Evolutionary conservation across 768 basidiomycete genomes (phyloP), one percentile per base, ranked within the genome.

Genomic region (Tephrocybe sp.): DNA sequence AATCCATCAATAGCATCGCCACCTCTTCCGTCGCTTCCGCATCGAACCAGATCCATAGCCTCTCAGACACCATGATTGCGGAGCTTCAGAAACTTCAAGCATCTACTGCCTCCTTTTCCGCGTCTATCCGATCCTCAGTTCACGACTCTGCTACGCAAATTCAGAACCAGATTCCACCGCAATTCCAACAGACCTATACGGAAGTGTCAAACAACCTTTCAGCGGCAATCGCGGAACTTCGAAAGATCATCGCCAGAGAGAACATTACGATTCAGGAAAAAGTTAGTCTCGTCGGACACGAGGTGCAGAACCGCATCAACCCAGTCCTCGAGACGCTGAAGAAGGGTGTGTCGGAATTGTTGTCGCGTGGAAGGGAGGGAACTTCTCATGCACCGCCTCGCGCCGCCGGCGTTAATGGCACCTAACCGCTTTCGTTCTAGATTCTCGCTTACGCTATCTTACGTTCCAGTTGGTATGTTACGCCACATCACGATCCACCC

Each of bases 81-180:
- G 86, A 90, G 56, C 74, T 92, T 40, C 77, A 83, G 56, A 84
- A 80, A 54, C 71, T 91, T 38, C 79, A 87, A 61, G 60, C 76
- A 8, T 81, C 84, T 11, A 80, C 84, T 24, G 62, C 76, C 12
- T 65, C 76, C 13, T 68, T 83, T 46, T 73, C 78, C 19, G 57
- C 76, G 0, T 73, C 74, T 26, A 64, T 78, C 39, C 69, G 72
- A 48, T 51, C 65, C 27, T 63, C 66, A 15, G 49, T 73, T 12
- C 61, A 69, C n/a, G 64, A 60, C 42, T 69, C 71, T 1, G 63
- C 71, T 11, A 57, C 71, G 5, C 70, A 71, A 16, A 48, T 74
- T 34, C 72, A 72, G 41, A 60, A 70, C 13, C 71, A 78, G 32
- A 71, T 87, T 9, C 84, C 83, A 32, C 69, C 79, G 0, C 79